Percentiles rank a stretch among this genome's conserved stretches.
Conservation (phyloP, 2,329 filamentous ascomycete species). For the Penicillium sumatraense region DNA sequence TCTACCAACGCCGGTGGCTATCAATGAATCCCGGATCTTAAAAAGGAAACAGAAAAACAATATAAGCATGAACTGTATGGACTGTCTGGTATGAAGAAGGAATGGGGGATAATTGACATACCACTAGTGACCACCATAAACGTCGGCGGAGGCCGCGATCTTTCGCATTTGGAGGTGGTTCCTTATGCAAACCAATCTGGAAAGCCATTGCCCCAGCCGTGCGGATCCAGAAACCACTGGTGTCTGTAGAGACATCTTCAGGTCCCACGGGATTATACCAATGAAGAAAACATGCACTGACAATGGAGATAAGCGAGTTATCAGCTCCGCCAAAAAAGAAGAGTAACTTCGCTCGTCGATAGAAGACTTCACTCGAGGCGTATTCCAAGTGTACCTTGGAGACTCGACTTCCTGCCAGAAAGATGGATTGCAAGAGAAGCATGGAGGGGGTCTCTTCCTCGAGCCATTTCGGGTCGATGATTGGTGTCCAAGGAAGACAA, state of each 20-base stretch:
- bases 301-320: conserved; percentile 46
- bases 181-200: conserved; percentile 49
- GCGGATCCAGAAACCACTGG: conserved; percentile 49
- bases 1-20: conserved; percentile 46
- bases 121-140: conserved; percentile 53
- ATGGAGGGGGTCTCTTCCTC: conserved; percentile 32
- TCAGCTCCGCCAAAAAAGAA: conserved; percentile 40
- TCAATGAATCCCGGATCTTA: conserved; percentile 47
- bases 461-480: conserved; percentile 48
- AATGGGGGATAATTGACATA: conserved; percentile 21
- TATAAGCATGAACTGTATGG: no score
- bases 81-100: background rate
- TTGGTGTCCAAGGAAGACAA: conserved; percentile 48
- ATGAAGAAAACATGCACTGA: conserved; percentile 44
- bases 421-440: conserved; percentile 40
- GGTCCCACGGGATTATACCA: conserved; percentile 52
- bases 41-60: no score
- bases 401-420: conserved; percentile 49
- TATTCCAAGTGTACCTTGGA: conserved; percentile 34
- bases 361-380: conserved; percentile 37
- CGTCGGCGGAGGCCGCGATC: conserved; percentile 45
- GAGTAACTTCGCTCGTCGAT: conserved; percentile 37
- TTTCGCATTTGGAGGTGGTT: conserved; percentile 38
- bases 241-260: conserved; percentile 45
- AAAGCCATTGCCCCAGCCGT: conserved; percentile 48